Conservation (phyloP, 805 yeast genomes). For the Wickerhamomyces sydowiorum region DNA sequence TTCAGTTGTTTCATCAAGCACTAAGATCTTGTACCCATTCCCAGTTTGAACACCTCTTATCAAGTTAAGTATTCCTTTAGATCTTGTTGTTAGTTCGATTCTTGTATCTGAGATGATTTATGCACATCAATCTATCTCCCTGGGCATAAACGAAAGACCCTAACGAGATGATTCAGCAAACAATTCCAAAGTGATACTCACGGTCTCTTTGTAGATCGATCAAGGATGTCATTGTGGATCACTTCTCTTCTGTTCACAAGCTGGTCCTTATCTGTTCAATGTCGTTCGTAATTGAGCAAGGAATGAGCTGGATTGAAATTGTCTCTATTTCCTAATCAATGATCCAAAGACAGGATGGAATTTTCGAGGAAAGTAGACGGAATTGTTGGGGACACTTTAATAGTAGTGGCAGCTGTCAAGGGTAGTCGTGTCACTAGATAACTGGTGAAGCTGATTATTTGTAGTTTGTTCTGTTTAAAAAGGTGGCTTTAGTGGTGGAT, state of each 20-base stretch:
- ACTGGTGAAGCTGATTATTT: no score
- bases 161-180: background rate
- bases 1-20: conserved; percentile 54
- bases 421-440: background rate
- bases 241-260: background rate
- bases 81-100: conserved; percentile 1
- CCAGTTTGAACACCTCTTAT: conserved; percentile 37
- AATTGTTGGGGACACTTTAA: background rate
- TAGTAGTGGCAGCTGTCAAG: background rate
- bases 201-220: conserved; percentile 32
- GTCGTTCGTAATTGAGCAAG: no score
- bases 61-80: conserved; percentile 26
- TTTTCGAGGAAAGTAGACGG: background rate
- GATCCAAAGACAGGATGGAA: background rate
- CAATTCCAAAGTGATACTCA: conserved; percentile 5
- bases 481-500: no score
- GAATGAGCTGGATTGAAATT: background rate
- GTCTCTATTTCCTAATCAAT: no score
- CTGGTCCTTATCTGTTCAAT: no score
- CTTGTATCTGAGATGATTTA: background rate
- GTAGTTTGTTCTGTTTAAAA: no score
- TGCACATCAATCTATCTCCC: background rate
- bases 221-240: conserved; percentile 28
- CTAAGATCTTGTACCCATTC: conserved; percentile 42
- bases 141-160: background rate